Evolutionary conservation across 176 grass and related monocot genomes (phyloP).

Genomic region (Avena sativa): DNA sequence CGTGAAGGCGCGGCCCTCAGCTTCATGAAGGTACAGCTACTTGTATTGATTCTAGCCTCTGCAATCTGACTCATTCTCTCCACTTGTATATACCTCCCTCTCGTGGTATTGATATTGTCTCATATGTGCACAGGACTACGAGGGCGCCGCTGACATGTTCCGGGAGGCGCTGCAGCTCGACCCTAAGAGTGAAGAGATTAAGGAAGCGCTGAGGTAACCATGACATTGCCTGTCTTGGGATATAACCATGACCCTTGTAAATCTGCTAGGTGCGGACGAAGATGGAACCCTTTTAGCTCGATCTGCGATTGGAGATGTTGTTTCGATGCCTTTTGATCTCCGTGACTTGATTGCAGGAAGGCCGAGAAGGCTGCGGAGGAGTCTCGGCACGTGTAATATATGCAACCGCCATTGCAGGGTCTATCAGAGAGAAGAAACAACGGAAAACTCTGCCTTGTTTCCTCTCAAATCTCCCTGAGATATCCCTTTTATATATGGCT

Average conservation of each 20-base stretch:
- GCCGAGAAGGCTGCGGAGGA: background rate
- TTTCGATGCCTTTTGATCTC: background rate
- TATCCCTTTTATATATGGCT: background rate
- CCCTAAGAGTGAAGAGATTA: constrained; percentile 1
- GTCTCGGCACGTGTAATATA: background rate
- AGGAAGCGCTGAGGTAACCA: background rate
- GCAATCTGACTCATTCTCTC: background rate
- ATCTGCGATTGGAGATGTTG: background rate
- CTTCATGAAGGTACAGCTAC: background rate
- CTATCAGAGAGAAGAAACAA: background rate
- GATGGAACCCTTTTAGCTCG: background rate
- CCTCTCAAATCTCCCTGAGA: background rate
- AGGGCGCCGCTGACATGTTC: background rate
- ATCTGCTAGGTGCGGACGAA: background rate
- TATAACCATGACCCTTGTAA: background rate
- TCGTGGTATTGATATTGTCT: background rate
- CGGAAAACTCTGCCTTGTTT: background rate
- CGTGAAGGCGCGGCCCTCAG: constrained; percentile 8
- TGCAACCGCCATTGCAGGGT: background rate
- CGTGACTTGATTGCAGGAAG: constrained; percentile 6
- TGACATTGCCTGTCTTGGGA: background rate
- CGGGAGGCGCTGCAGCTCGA: constrained; percentile 1
- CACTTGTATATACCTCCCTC: background rate
- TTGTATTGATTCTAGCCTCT: background rate
- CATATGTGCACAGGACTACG: background rate